Conservation (phyloP, 495 filamentous ascomycete species). For the Sporormia fimetaria region DNA sequence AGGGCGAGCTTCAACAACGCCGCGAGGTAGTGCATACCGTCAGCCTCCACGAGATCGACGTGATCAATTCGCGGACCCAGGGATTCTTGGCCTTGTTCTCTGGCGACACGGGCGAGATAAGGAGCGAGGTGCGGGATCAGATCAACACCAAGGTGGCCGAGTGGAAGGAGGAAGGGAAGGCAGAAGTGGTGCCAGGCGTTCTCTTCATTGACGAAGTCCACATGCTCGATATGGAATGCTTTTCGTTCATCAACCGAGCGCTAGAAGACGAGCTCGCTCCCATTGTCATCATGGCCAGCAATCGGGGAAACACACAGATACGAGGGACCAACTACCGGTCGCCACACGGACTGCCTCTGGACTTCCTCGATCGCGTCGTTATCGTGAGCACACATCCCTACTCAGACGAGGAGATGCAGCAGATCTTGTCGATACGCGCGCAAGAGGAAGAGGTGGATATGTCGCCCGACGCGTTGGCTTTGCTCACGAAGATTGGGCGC, state of each 20-base stretch:
- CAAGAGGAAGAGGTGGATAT: slow-evolving; percentile 94
- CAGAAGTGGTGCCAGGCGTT: slow-evolving; percentile 92
- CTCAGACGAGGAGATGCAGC: slow-evolving; percentile 67
- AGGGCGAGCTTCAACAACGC: slow-evolving; percentile 93
- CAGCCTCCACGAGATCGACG: slow-evolving; percentile 94
- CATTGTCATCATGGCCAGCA: slow-evolving; percentile 99
- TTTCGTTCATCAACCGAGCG: slow-evolving; percentile 94
- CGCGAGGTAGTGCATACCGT: slow-evolving; percentile 97
- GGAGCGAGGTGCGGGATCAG: slow-evolving; percentile 92
- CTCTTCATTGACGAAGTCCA: slow-evolving; percentile 99
- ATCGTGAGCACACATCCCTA: slow-evolving; percentile 96
- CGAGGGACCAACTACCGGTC: slow-evolving; percentile 84
- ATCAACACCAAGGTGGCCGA: slow-evolving; percentile 97
- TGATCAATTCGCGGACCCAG: slow-evolving; percentile 96
- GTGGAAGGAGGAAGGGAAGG: slow-evolving; percentile 99
- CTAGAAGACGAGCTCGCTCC: slow-evolving; percentile 87
- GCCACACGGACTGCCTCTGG: slow-evolving; percentile 86
- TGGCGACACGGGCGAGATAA: slow-evolving; percentile 95
- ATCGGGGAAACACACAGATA: slow-evolving; percentile 83
- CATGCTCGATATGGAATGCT: slow-evolving; percentile 99
- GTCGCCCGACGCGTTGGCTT: slow-evolving; percentile 73
- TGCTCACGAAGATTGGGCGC: slow-evolving; percentile 89
- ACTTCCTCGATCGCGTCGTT: slow-evolving; percentile 91
- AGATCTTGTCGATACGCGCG: slow-evolving; percentile 82
- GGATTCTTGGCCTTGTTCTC: slow-evolving; percentile 94